These are phyloP conservation scores for Hyaloperonospora arabidopsidis DNA, from an alignment of 352 stramenopile species.

Conservation along the genomic window DNA sequence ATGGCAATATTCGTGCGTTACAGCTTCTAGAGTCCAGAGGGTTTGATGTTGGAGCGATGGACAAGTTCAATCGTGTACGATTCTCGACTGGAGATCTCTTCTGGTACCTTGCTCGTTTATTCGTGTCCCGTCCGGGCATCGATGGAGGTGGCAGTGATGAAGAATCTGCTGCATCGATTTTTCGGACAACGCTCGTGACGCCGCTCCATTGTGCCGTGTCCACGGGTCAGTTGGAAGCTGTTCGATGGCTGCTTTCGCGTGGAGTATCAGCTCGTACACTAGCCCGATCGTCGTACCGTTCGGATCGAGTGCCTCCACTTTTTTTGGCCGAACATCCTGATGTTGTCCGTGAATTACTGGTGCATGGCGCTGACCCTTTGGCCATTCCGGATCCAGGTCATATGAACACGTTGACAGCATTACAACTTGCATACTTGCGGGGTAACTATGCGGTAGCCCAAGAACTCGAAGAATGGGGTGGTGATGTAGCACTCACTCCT, in stretches of 20 bases:
- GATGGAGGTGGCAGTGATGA: conserved; percentile 34
- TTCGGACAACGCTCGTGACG: conserved; percentile 78
- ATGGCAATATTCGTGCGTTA: conserved; percentile 62
- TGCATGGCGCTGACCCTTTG: conserved; percentile 56
- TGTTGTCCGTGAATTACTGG: conserved; percentile 54
- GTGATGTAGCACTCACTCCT: conserved; percentile 70
- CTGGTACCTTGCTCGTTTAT: conserved; percentile 69
- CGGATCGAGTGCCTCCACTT: conserved; percentile 64
- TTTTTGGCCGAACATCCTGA: conserved; percentile 66
- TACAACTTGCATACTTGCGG: conserved; percentile 72
- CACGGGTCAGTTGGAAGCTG: conserved; percentile 54
- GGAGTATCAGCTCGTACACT: conserved; percentile 44
- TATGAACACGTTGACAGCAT: conserved; percentile 73
- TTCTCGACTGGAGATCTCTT: conserved; percentile 79
- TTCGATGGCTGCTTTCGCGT: conserved; percentile 60
- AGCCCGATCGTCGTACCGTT: conserved; percentile 56
- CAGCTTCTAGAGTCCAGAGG: conserved; percentile 45
- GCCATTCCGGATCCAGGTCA: conserved; percentile 63
- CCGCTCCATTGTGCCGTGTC: conserved; percentile 74
- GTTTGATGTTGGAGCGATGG: conserved; percentile 55
- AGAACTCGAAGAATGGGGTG: conserved; percentile 72
- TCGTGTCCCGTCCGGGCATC: conserved; percentile 44
- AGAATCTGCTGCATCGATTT: conserved; percentile 64
- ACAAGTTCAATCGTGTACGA: conserved; percentile 74
- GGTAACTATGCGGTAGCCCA: conserved; percentile 69